Base-by-base conservation (phyloP, 2,329 filamentous ascomycete species). In the Paraphoma chrysanthemicola region DNA sequence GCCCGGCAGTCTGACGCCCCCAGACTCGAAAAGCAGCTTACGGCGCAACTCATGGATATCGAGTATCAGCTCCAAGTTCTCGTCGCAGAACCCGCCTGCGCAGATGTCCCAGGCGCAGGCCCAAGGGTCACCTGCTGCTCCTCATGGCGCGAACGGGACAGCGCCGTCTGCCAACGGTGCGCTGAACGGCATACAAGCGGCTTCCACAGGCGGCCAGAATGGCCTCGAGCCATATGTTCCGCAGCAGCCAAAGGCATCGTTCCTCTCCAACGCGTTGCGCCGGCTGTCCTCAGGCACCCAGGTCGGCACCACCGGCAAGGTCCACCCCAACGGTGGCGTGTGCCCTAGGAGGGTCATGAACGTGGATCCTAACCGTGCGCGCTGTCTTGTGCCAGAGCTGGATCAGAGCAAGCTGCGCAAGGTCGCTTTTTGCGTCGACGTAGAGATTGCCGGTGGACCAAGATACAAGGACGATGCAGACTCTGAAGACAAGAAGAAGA, bases 351-450 rank as follows among this genome's bases (percentile, higher is more conserved):
- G 83, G 63, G 83, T 97, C 7, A 81, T 98, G 80, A 99, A 99
- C 70, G 83, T 97, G 44, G 92, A 98, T 72, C 87, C 81, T 8
- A 85, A 89, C 64, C 86, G 95, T 42, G 88, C 94, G 70, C 83
- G 95, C 62, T 96, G 92, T 74, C 84, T 86, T 23, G 87, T 98
- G 30, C 81, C 86, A 4, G 93, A 96, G 64, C 81, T 99, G 45
- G 88, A 93, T 63, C 87, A 89, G 68, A 86, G 87, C 47, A 97
- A 95, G 74, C 78, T 99, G 57, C 86, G 92, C 51, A 87, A 93
- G 51, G 95, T 99, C 0, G 91, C 94, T 0, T 99, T 99, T 71
- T 97, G 92, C 67, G 95, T 99, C 2, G 95, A 99, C 71, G 93
- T 99, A 4, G 95, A 99, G 76, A 96, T 99, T 70, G 94, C 94